Percentiles rank a stretch among this genome's conserved stretches.
These are phyloP conservation scores for Erysiphe pisi DNA, from an alignment of 2,329 filamentous ascomycete species.

Conservation along the genomic window DNA sequence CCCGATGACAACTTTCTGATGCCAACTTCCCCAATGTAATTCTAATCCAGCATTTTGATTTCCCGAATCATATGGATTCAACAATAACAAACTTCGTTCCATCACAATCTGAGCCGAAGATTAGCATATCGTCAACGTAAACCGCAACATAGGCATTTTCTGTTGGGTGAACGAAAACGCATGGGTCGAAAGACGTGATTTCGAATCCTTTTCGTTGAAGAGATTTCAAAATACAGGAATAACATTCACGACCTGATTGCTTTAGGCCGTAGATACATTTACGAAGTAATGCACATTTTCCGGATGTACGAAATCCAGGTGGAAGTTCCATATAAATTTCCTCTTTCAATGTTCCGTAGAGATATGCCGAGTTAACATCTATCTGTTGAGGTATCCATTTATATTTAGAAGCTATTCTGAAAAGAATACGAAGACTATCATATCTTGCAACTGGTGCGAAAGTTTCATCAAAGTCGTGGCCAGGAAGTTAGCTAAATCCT, in stretches of 20 bases:
- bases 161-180: no score
- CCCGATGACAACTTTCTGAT: background rate
- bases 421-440: constrained; percentile 23
- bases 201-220: no score
- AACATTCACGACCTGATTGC: constrained; percentile 27
- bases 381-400: constrained; percentile 25
- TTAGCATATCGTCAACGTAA: no score
- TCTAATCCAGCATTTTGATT: background rate
- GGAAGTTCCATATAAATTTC: constrained; percentile 21
- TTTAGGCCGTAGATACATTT: constrained; percentile 26
- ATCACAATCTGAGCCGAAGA: no score
- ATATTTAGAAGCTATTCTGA: constrained; percentile 10
- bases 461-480: constrained; percentile 26
- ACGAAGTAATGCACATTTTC: constrained; percentile 25
- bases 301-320: constrained; percentile 19
- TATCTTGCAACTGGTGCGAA: constrained; percentile 24
- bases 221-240: constrained; percentile 26
- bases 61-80: background rate
- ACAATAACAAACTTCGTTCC: background rate
- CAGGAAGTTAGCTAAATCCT: constrained; percentile 26
- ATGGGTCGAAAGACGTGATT: no score
- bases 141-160: no score
- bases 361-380: constrained; percentile 25
- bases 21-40: background rate
- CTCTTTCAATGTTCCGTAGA: constrained; percentile 15